phyloP scores from a whole-genome alignment of 73 alveolate species.

The Paramecium sexaurelia region DNA sequence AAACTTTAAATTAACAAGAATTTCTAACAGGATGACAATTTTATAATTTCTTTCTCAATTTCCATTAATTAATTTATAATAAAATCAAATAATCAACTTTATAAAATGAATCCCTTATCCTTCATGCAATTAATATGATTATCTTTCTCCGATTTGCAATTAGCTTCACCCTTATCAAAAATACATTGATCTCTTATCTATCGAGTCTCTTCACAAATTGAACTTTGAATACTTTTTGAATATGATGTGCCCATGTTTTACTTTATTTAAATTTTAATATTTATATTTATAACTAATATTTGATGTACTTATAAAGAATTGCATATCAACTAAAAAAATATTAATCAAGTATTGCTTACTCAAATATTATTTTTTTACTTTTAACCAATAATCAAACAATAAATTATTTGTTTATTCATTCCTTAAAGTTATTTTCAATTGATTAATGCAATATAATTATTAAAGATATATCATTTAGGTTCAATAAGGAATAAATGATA shows the following conservation, averaged over 20 bases:
- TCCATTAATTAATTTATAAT: constrained; percentile 23
- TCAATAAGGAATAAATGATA: too few species aligned
- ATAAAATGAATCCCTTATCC: constrained; percentile 30
- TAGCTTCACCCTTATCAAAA: constrained; percentile 68
- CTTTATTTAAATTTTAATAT: background rate
- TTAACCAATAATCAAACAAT: too few species aligned
- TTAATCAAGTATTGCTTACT: too few species aligned
- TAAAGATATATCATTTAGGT: too few species aligned
- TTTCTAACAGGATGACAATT: background rate
- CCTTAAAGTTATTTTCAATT: too few species aligned
- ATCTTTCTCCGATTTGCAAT: constrained; percentile 53
- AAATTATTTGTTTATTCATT: too few species aligned
- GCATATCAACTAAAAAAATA: too few species aligned
- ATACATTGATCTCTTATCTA: constrained; percentile 72
- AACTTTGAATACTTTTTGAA: background rate
- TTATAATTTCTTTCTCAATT: constrained; percentile 18
- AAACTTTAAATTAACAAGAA: background rate
- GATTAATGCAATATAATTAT: too few species aligned
- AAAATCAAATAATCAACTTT: background rate
- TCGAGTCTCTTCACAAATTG: constrained; percentile 64
- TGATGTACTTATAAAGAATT: too few species aligned
- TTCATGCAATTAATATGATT: constrained; percentile 67
- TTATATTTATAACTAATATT: background rate
- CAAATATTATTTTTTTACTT: too few species aligned
- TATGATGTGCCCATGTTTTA: background rate